Base-by-base conservation (phyloP, 306 rosid species). In the Cicer chorassanicum region DNA sequence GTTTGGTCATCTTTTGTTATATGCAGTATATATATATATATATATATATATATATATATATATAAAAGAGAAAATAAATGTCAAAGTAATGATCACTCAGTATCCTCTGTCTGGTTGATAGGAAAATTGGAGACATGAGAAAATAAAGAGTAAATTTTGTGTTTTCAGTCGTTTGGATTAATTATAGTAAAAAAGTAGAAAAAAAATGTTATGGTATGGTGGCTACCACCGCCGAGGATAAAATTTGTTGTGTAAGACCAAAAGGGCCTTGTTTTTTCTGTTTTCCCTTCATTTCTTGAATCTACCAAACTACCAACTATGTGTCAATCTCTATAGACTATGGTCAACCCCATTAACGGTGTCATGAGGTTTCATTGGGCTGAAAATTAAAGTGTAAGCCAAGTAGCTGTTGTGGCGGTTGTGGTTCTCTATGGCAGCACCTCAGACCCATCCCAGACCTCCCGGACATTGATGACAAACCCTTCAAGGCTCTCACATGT, bases 1-100 rank as follows among this genome's bases (percentile, higher is more conserved):
- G 16, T 53, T 15, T 74, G 16, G 13, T 48, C n/a, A 5, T 63
- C 51, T 62, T 62, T 7, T 13, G 55, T 65, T 66, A 21, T 53
- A 1, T 67, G 18, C 9, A 42, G 7, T 44, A 16, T 54, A 45
- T 14, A 36, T 48, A 59, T 29, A 41, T 15, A 64, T 8, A 40
- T 4, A 51, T 36, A 59, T 29, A 40, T 8, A 64, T 4, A 63
- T 8, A 40, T 43, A 16, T 54, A 44, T 14, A 46, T 36, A 59
- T 24, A 63, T 14, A 4, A 15, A 61, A 11, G 40, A 55, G 43
- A 64, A 18, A 50, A 54, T 10, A 16, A 70, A 41, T 4, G 4
- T 53, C 53, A 40, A 53, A 34, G 39, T 53, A 40, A 38, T 51
- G 41, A 21, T 24, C 64, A 11, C 21, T 59, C 16, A 29, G 65